Conservation (phyloP, 2,329 filamentous ascomycete genomes). For the Hirsutella thompsonii region DNA sequence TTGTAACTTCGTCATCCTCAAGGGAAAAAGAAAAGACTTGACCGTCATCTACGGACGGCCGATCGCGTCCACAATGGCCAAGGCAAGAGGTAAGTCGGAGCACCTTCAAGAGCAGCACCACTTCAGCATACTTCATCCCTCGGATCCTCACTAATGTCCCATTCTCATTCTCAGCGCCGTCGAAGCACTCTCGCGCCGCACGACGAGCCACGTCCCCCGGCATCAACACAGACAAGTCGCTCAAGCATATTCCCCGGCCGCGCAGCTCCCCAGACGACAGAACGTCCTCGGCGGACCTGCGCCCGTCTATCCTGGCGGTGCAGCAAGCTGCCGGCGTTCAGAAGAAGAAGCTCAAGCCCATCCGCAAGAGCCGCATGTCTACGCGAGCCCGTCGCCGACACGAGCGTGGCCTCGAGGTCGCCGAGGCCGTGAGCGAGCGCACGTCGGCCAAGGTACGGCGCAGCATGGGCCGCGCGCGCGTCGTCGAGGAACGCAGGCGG, state of each 20-base stretch:
- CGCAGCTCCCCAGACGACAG: conserved; percentile 7
- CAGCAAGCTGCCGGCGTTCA: conserved; percentile 53
- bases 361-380: conserved; percentile 40
- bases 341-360: conserved; percentile 54
- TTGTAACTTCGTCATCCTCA: too few relatives aligned
- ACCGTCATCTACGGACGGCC: background rate
- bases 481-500: conserved; percentile 35
- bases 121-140: too few relatives aligned
- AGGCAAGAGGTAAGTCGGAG: conserved; percentile 6
- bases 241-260: conserved; percentile 45
- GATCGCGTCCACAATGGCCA: conserved; percentile 5
- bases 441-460: conserved; percentile 41
- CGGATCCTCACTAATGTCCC: too few relatives aligned
- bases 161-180: conserved; percentile 41
- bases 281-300: conserved; percentile 14
- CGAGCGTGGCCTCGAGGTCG: conserved; percentile 44
- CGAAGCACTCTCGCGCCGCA: conserved; percentile 61
- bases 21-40: background rate
- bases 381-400: conserved; percentile 41
- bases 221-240: conserved; percentile 59
- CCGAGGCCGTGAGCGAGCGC: conserved; percentile 45
- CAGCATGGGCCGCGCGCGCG: conserved; percentile 36
- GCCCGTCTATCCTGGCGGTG: conserved; percentile 56
- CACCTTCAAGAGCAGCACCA: too few relatives aligned
- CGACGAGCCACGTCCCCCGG: conserved; percentile 58